phyloP scores from a whole-genome alignment of 1,284 basidiomycete species.

The Pseudozyma sp. region DNA sequence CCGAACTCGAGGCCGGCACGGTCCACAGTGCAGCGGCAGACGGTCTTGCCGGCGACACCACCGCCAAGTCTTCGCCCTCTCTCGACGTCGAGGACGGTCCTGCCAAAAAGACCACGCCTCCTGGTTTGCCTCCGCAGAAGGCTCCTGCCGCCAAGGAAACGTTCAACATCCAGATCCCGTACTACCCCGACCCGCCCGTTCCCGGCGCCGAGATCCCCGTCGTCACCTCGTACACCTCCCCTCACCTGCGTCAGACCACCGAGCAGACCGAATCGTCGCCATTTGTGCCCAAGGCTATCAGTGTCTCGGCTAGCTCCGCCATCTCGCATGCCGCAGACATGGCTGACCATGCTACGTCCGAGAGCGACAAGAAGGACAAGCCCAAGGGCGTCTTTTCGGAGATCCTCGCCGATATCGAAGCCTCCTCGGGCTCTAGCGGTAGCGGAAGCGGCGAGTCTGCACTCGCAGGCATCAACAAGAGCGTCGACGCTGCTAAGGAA shows the following conservation, averaged over 20 bases:
- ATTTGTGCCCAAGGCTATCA: conserved; percentile 44
- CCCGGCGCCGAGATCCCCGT: conserved; percentile 51
- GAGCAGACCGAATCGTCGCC: conserved; percentile 22
- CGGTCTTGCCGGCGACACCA: conserved; percentile 40
- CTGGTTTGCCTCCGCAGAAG: conserved; percentile 55
- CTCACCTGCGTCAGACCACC: conserved; percentile 26
- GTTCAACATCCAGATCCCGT: conserved; percentile 61
- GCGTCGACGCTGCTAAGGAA: conserved; percentile 32
- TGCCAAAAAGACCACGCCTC: conserved; percentile 47
- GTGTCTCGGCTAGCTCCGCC: conserved; percentile 48
- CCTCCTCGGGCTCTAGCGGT: conserved; percentile 14
- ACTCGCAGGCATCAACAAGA: conserved; percentile 26
- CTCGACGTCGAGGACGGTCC: conserved; percentile 28
- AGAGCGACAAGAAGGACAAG: conserved; percentile 11
- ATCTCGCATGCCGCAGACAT: conserved; percentile 44
- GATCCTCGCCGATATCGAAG: conserved; percentile 41
- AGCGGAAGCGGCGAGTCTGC: conserved; percentile 12
- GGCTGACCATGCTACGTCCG: conserved; percentile 20
- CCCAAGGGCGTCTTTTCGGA: conserved; percentile 40
- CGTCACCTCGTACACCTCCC: conserved; percentile 57
- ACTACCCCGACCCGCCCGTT: conserved; percentile 51
- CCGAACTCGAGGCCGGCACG: conserved; percentile 51
- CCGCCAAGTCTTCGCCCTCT: conserved; percentile 38
- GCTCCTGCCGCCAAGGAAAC: conserved; percentile 47
- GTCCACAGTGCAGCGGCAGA: conserved; percentile 52